A percentile compares a stretch with the other conserved stretches of the same genome.
These are phyloP conservation scores for Aspergillus versicolor DNA, from an alignment of 2,329 filamentous ascomycete genomes.

Conservation along the genomic window DNA sequence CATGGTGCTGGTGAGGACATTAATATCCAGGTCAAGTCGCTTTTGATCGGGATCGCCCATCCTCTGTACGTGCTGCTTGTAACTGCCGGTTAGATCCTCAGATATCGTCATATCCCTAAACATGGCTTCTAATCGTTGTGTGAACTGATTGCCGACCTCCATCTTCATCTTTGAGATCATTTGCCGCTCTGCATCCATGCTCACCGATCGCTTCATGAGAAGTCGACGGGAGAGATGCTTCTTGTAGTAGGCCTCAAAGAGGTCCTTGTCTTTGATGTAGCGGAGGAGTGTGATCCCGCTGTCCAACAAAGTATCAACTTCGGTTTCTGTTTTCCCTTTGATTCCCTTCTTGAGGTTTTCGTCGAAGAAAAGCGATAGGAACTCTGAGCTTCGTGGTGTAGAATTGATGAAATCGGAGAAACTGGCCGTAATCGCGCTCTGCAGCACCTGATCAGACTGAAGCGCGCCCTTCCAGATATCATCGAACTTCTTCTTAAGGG, in stretches of 20 bases:
- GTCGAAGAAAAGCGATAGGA: constrained; percentile 93
- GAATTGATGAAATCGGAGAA: constrained; percentile 92
- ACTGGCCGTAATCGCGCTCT: constrained; percentile 79
- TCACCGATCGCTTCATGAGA: constrained; percentile 84
- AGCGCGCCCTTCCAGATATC: constrained; percentile 73
- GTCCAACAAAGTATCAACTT: constrained; percentile 80
- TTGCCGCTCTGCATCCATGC: constrained; percentile 87
- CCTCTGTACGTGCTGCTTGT: constrained; percentile 67
- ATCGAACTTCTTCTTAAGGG: constrained; percentile 87
- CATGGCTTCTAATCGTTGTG: constrained; percentile 91
- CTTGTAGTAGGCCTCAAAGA: constrained; percentile 97
- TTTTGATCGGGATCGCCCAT: constrained; percentile 57
- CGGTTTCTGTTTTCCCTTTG: constrained; percentile 85
- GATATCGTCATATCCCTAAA: constrained; percentile 94
- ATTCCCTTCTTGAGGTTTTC: constrained; percentile 93
- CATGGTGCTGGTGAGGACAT: constrained; percentile 86
- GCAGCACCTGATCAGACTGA: constrained; percentile 69
- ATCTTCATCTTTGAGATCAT: constrained; percentile 98
- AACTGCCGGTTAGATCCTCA: constrained; percentile 74
- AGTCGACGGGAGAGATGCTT: constrained; percentile 88
- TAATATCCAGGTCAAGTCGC: constrained; percentile 76
- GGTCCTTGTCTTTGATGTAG: constrained; percentile 86
- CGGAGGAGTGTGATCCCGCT: constrained; percentile 86
- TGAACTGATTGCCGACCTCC: constrained; percentile 92
- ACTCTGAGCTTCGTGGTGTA: constrained; percentile 84